phyloP scores from a whole-genome alignment of 352 stramenopile species.

The Globisporangium polare region DNA sequence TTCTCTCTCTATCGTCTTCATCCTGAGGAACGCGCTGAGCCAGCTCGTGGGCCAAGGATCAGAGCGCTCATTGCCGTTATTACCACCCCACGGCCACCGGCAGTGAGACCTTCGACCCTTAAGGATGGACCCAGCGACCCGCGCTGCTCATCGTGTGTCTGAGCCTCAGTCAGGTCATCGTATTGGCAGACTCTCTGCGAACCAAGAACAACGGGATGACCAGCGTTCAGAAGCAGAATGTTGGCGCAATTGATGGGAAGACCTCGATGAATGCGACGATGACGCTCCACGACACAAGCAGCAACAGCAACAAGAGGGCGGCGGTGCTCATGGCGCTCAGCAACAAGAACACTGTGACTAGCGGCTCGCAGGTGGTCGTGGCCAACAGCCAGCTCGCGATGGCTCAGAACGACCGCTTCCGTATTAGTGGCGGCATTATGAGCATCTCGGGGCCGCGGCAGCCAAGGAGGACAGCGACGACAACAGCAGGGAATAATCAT shows the following conservation, averaged over 20 bases:
- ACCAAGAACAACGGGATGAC: neutral
- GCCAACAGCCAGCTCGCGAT: conserved; percentile 1
- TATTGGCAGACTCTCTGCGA: neutral
- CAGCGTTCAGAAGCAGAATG: conserved; percentile 10
- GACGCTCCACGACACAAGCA: neutral
- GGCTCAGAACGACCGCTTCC: neutral
- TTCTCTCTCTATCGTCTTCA: neutral
- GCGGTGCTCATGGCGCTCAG: neutral
- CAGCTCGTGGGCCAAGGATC: neutral
- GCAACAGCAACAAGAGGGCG: neutral
- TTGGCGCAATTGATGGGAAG: conserved; percentile 1
- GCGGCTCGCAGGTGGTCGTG: neutral
- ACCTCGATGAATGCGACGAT: neutral
- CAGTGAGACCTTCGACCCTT: neutral
- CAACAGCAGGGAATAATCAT: neutral
- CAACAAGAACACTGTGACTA: conserved; percentile 3
- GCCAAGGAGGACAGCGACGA: neutral
- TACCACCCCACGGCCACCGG: neutral
- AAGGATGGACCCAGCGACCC: neutral
- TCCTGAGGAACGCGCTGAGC: neutral
- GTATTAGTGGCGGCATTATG: neutral
- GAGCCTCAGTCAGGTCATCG: neutral
- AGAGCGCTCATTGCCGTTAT: neutral
- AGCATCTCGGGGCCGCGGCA: neutral
- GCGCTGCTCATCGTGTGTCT: neutral